These are phyloP conservation scores for Fraxinus latifolia DNA, from an alignment of 305 asterid genomes.

Conservation along the genomic window DNA sequence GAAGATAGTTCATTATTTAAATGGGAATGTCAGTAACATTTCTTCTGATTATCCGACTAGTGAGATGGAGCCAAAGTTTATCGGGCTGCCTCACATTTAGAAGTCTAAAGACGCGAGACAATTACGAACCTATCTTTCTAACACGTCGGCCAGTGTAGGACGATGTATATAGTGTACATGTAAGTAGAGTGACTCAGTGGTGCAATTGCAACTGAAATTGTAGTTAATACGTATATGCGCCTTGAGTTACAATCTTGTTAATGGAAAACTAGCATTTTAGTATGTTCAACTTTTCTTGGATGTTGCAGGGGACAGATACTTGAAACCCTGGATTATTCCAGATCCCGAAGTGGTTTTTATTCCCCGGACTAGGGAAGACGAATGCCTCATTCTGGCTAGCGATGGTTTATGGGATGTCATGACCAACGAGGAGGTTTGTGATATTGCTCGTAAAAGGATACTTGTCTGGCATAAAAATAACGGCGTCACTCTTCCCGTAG, in stretches of 20 bases:
- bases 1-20: background rate
- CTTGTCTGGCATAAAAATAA: slow-evolving; percentile 78
- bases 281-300: background rate
- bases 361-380: slow-evolving; percentile 72
- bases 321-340: slow-evolving; percentile 92
- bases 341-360: slow-evolving; percentile 81
- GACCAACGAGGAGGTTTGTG: slow-evolving; percentile 88
- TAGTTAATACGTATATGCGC: background rate
- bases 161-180: background rate
- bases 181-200: background rate
- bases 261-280: background rate
- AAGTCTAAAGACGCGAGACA: background rate
- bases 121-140: background rate
- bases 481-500: slow-evolving; percentile 36
- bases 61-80: background rate
- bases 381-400: slow-evolving; percentile 83
- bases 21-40: background rate
- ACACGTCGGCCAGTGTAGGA: background rate
- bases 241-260: background rate
- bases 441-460: slow-evolving; percentile 69
- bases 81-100: background rate
- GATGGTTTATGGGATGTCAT: slow-evolving; percentile 98
- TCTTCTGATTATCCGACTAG: background rate
- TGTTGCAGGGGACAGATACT: slow-evolving; percentile 79
- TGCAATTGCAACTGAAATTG: background rate